A percentile compares a stretch with the other conserved stretches of the same genome.
phyloP scores from a whole-genome alignment of 2,329 filamentous ascomycete species.

The Tolypocladium pustulatum region DNA sequence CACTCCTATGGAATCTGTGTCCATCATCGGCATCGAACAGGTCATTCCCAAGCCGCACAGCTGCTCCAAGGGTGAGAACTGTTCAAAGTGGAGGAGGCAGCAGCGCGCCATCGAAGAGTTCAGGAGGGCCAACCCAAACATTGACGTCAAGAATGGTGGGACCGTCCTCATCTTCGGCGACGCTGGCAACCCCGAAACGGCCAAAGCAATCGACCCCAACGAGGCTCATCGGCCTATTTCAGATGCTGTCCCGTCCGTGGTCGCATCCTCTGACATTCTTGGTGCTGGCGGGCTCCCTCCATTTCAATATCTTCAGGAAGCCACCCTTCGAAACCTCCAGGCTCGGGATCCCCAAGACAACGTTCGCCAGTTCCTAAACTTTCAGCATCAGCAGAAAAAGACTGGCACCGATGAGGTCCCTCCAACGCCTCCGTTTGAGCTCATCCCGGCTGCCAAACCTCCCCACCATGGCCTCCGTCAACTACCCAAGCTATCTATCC shows the following conservation, averaged over 20 bases:
- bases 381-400: conserved; percentile 69
- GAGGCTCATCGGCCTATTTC: conserved; percentile 56
- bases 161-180: conserved; percentile 70
- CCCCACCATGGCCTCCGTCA: conserved; percentile 46
- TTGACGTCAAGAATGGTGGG: conserved; percentile 43
- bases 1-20: conserved; percentile 73
- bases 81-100: conserved; percentile 71
- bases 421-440: conserved; percentile 59
- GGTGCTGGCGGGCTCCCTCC: conserved; percentile 56
- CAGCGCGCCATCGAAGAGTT: conserved; percentile 68
- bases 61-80: conserved; percentile 80
- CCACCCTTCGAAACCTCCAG: conserved; percentile 58
- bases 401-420: conserved; percentile 42
- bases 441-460: conserved; percentile 36
- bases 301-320: conserved; percentile 63
- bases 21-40: conserved; percentile 87
- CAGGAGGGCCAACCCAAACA: conserved; percentile 62
- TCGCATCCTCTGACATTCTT: conserved; percentile 84
- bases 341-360: conserved; percentile 81
- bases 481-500: conserved; percentile 54
- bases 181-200: conserved; percentile 64
- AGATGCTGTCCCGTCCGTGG: conserved; percentile 68
- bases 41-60: conserved; percentile 73
- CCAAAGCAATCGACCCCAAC: conserved; percentile 43
- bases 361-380: conserved; percentile 79